Evolutionary conservation across 257 asterid species (phyloP), one percentile per base, ranked within the genome.

Genomic region (Solanum pimpinellifolium): DNA sequence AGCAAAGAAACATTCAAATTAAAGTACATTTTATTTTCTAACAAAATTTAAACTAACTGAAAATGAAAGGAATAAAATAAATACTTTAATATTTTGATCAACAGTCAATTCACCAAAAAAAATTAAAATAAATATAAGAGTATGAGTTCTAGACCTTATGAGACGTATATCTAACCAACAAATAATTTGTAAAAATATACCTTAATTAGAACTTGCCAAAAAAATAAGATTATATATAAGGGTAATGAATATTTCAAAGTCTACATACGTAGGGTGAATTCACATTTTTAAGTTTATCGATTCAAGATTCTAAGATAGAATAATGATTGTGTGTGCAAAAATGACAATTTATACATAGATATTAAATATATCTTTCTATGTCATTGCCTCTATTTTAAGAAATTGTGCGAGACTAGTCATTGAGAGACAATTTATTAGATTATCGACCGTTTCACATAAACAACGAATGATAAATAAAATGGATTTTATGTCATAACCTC

Each of bases 91-190:
- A 31, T 46, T 27, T 27, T 80, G 14, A 35, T 76, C 81, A 74
- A 35, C 2, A 12, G 35, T 47, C 27, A 80, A 80, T 3, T 47
- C 9, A 49, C n/a, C n/a, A 8, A 80, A 15, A 27, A 16, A 44
- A 3, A 33, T 3, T 3, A 12, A 1, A 7, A n/a, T 5, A 42
- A 4, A 7, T 0, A 6, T 6, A 52, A 52, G 10, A 18, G 2
- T 7, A 39, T 3, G 47, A 42, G 8, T 44, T 44, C 3, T 78
- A 0, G 9, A 41, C 37, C 37, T 42, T 76, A 37, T 42, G 59
- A 76, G 80, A n/a, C 31, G 20, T 35, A 35, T 35, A 35, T 6
- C 7, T 23, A 39, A 76, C 35, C 13, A 37, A n/a, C 29, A 42
- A 76, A 11, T 6, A 76, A 11, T 39, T 76, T 41, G 23, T 76